A percentile compares a stretch with the other conserved stretches of the same genome.
Conservation (phyloP, 768 basidiomycete species). For the Mycena galopus region DNA sequence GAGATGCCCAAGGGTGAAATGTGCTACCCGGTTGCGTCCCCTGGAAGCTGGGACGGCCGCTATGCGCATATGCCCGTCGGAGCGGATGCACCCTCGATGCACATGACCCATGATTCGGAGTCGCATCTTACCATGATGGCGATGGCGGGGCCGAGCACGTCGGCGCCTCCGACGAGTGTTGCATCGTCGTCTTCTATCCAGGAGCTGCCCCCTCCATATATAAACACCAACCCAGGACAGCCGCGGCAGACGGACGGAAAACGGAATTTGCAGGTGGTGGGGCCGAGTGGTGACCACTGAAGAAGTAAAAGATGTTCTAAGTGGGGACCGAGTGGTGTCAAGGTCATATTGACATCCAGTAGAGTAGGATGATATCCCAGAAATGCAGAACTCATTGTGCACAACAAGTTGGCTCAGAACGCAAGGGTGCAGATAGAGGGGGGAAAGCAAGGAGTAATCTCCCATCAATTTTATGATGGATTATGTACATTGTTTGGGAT, state of each 20-base stretch:
- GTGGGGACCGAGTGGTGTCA: no score
- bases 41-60: background rate
- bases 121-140: background rate
- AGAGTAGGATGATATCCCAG: background rate
- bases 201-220: background rate
- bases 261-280: background rate
- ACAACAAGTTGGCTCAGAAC: background rate
- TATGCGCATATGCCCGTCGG: background rate
- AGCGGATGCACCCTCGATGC: background rate
- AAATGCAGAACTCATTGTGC: background rate
- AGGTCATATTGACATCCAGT: slow-evolving; percentile 1
- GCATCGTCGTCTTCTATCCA: background rate
- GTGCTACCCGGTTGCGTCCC: background rate
- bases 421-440: background rate
- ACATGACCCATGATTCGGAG: background rate
- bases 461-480: background rate
- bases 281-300: no score
- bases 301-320: no score
- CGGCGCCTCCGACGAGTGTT: slow-evolving; percentile 1
- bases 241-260: background rate
- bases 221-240: background rate
- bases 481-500: background rate
- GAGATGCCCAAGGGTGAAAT: background rate
- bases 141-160: background rate
- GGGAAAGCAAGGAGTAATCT: background rate